A percentile compares a stretch with the other conserved stretches of the same genome.
These are phyloP conservation scores for Syzygium jambos DNA, from an alignment of 345 rosid genomes.

Conservation along the genomic window DNA sequence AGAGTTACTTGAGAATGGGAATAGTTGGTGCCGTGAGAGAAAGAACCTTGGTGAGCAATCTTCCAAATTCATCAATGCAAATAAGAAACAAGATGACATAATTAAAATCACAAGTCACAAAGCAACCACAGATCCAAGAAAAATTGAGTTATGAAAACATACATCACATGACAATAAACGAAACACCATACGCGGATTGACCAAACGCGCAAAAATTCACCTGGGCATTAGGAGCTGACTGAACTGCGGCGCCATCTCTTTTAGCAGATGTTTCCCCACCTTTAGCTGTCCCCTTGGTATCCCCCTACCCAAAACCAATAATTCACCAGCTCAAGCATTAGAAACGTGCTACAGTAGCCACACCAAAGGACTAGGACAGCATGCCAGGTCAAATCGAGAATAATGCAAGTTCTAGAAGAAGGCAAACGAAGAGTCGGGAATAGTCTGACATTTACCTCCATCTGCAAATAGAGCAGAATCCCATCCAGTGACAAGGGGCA, in stretches of 20 bases:
- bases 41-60: slow-evolving; percentile 39
- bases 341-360: not conserved
- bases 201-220: slow-evolving; percentile 8
- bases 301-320: slow-evolving; percentile 46
- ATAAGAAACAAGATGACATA: not conserved
- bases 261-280: slow-evolving; percentile 58
- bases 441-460: slow-evolving; percentile 51
- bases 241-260: slow-evolving; percentile 28
- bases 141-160: not conserved
- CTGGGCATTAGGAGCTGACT: slow-evolving; percentile 45
- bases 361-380: not conserved
- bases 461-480: slow-evolving; percentile 25
- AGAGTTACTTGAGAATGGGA: slow-evolving; percentile 28
- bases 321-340: not conserved
- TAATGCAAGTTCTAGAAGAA: not conserved
- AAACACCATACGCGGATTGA: not conserved
- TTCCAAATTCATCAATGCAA: slow-evolving; percentile 22
- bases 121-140: not conserved
- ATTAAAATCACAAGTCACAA: not conserved
- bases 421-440: not conserved
- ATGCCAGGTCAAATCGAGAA: not conserved
- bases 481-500: slow-evolving; percentile 2
- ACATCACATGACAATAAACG: not conserved
- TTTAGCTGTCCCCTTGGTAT: slow-evolving; percentile 66
- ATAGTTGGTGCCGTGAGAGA: slow-evolving; percentile 21